phyloP scores from a whole-genome alignment of 371 early-diverging fungal species.

The Saksenaea vasiformis region DNA sequence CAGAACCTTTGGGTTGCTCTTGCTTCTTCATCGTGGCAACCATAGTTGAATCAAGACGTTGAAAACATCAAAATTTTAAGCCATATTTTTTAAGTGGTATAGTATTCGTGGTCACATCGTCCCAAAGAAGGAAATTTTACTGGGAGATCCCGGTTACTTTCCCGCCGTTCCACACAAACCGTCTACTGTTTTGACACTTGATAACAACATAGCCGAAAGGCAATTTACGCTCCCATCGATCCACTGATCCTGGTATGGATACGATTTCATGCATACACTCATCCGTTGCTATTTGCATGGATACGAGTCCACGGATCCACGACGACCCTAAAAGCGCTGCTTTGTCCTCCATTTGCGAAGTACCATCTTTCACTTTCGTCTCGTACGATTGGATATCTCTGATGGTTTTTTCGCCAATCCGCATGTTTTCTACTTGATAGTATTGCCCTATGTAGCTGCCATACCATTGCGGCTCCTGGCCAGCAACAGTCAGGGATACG shows the following conservation, averaged over 20 bases:
- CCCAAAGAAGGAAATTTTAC: background rate
- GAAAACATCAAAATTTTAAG: background rate
- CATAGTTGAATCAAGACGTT: slow-evolving; percentile 12
- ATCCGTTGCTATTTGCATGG: too few species aligned
- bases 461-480: background rate
- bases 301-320: too few species aligned
- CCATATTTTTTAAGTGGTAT: too few species aligned
- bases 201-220: background rate
- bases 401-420: background rate
- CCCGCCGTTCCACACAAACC: background rate
- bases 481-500: background rate
- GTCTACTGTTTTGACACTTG: background rate
- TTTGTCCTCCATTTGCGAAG: background rate
- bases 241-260: background rate
- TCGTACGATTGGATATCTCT: background rate
- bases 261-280: too few species aligned
- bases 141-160: too few species aligned
- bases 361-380: background rate
- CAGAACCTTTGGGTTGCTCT: slow-evolving; percentile 30
- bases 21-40: slow-evolving; percentile 20
- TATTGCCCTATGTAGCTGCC: background rate
- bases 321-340: background rate
- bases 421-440: background rate
- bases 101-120: background rate
- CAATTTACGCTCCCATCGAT: background rate